These are phyloP conservation scores for Pneumocystis wakefieldiae DNA, from an alignment of 1,139 yeast species.

Conservation along the genomic window DNA sequence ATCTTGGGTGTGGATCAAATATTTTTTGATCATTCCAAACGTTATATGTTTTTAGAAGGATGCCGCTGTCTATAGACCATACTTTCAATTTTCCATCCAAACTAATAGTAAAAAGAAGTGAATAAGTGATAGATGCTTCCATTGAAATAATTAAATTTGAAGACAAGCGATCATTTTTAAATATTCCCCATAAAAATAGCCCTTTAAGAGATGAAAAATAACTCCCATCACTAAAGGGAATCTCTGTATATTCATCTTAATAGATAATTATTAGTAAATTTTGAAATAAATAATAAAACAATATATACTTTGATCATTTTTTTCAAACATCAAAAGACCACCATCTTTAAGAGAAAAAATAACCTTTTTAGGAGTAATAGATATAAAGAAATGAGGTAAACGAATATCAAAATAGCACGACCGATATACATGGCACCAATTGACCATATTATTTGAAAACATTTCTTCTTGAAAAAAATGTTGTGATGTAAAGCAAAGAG, in stretches of 20 bases:
- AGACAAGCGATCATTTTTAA: conserved; percentile 1
- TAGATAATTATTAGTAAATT: neutral
- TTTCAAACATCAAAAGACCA: conserved; percentile 7
- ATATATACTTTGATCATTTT: conserved; percentile 3
- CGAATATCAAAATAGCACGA: conserved; percentile 8
- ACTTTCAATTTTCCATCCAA: conserved; percentile 9
- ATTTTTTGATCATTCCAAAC: conserved; percentile 2
- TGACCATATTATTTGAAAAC: neutral
- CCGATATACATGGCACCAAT: conserved; percentile 7
- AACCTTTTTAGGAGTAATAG: conserved; percentile 5
- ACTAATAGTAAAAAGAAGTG: conserved; percentile 7
- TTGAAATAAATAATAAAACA: neutral
- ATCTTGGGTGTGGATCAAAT: neutral
- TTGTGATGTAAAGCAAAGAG: conserved; percentile 8
- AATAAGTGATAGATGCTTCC: conserved; percentile 2
- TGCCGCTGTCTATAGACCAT: conserved; percentile 7
- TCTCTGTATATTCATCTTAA: conserved; percentile 7
- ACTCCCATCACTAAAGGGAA: conserved; percentile 9
- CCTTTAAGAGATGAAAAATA: conserved; percentile 9
- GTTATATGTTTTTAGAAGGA: conserved; percentile 5
- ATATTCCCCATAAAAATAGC: conserved; percentile 8
- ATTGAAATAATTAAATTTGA: conserved; percentile 8
- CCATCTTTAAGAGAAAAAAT: conserved; percentile 10
- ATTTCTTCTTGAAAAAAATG: conserved; percentile 1
- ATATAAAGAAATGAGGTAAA: conserved; percentile 8